A percentile compares a stretch with the other conserved stretches of the same genome.
phyloP scores from a whole-genome alignment of 805 yeast species.

The Yarrowia sp. region DNA sequence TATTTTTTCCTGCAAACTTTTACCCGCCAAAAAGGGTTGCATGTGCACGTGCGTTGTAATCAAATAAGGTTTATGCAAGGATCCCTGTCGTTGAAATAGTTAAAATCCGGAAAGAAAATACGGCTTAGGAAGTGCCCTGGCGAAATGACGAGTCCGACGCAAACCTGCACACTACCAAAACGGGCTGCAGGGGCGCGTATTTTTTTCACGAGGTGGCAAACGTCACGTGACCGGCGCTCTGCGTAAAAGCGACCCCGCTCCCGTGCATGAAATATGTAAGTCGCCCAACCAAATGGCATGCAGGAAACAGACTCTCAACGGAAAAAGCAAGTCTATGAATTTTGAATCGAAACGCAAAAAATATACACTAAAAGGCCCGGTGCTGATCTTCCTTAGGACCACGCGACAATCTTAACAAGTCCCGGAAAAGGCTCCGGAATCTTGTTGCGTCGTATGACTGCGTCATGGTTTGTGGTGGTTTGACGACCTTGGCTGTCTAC shows the following conservation, averaged over 20 bases:
- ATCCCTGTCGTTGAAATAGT: background rate
- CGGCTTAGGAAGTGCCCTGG: too few species aligned
- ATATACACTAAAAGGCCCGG: too few species aligned
- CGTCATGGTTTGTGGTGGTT: too few species aligned
- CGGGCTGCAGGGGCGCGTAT: too few species aligned
- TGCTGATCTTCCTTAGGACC: too few species aligned
- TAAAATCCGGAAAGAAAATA: background rate
- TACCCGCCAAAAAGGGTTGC: constrained; percentile 7
- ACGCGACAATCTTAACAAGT: too few species aligned
- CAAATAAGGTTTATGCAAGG: constrained; percentile 4
- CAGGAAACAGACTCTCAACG: background rate
- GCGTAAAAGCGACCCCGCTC: background rate
- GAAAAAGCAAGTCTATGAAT: background rate
- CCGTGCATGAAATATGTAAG: background rate
- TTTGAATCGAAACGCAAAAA: too few species aligned
- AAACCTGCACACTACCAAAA: too few species aligned
- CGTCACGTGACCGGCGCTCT: background rate
- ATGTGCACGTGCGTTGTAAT: constrained; percentile 18
- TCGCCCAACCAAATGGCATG: constrained; percentile 12
- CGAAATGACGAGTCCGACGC: background rate
- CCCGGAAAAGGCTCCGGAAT: too few species aligned
- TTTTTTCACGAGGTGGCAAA: too few species aligned
- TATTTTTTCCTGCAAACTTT: background rate
- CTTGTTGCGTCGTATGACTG: too few species aligned
- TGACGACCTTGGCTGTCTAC: too few species aligned